A percentile compares a stretch with the other conserved stretches of the same genome.
Evolutionary conservation across 495 filamentous ascomycete genomes (phyloP).

Genomic region (Aspergillus carlsbadensis): DNA sequence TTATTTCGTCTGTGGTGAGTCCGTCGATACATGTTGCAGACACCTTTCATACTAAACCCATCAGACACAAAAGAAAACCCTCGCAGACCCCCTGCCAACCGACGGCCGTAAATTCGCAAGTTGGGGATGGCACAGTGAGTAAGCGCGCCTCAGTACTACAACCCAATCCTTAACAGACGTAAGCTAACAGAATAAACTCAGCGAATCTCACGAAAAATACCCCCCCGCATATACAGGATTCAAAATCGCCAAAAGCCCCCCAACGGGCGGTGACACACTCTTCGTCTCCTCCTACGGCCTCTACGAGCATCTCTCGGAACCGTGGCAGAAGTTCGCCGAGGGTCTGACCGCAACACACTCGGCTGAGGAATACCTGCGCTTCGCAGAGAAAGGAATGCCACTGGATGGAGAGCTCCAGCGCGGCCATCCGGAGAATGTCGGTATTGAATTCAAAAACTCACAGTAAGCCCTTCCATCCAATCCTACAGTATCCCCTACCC

Average conservation of each 20-base stretch:
- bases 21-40: neutral
- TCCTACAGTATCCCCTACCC: too few species aligned
- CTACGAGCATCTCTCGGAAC: neutral
- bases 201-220: neutral
- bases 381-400: neutral
- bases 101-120: neutral
- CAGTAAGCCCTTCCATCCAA: conserved; percentile 1
- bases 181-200: neutral
- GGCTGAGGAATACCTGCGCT: neutral
- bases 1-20: neutral
- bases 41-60: neutral
- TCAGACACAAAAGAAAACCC: neutral
- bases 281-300: neutral
- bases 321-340: neutral
- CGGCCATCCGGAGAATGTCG: neutral
- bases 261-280: neutral
- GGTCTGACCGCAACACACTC: neutral
- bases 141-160: neutral
- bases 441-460: neutral
- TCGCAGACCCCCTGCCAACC: neutral
- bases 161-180: neutral
- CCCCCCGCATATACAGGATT: neutral
- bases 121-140: neutral
- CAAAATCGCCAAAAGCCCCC: neutral
- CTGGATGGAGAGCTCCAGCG: neutral